Evolutionary conservation across 768 basidiomycete genomes (phyloP), one percentile per base, ranked within the genome.

Genomic region (Saitozyma podzolica): DNA sequence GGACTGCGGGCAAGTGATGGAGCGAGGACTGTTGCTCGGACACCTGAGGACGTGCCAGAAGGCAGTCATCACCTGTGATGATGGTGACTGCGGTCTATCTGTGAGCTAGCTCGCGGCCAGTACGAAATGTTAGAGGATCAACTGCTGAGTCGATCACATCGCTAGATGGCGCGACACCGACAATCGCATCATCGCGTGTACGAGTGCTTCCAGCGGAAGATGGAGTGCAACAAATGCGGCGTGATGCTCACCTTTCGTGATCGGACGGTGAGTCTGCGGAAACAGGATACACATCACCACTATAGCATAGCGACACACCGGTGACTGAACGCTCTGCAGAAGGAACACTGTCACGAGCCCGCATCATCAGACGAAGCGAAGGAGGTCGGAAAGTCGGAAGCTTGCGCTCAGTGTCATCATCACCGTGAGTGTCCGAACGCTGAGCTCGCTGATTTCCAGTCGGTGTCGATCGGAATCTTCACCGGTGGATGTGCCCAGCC

Each of bases 181-280:
- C 41, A 67, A 42, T 59, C 69, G 5, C 65, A 74, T 61, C 72
- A 74, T 54, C 54, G 72, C 11, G 69, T 68, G 11, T 74, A 74
- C 47, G 69, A 70, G 29, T 74, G 72, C 49, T 70, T 71, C 43
- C 69, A 71, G 52, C 56, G 72, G 4, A 67, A 61, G 50, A 74
- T 74, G 72, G 67, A 69, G 47, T 74, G 72, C 49, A 43, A 59
- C 16, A 64, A 56, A 41, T 74, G 72, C 43, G 65, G 63, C 4
- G 68, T 66, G 20, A 56, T 69, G 9, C 39, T 74, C 17, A 62
- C 56, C 8, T 74, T 74, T 54, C 52, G 52, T 13, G 69, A 69
- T 43, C 58, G 58, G 9, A 61, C 50, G 16, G 70, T 72, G 43
- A 59, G 70, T 59, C 17, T 29, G 29, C 29, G 29, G 29, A 29